Conservation (phyloP, 495 filamentous ascomycete species). For the Friedmanniomyces simplex region DNA sequence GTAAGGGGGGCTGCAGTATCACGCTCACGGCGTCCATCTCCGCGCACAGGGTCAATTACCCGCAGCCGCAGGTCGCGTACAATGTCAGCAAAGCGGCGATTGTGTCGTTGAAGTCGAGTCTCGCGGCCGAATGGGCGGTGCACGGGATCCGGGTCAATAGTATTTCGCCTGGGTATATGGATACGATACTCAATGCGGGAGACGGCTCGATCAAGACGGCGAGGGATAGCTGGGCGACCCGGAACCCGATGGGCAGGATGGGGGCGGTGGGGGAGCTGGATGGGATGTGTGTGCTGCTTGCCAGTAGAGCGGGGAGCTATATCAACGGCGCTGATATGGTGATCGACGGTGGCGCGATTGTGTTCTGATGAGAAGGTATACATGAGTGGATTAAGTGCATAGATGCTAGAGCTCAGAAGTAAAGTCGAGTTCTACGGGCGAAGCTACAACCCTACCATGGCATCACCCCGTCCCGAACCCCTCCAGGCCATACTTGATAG, state of each 20-base stretch:
- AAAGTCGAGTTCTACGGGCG: too few species aligned
- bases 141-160: constrained; percentile 61
- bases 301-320: constrained; percentile 53
- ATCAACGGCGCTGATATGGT: constrained; percentile 55
- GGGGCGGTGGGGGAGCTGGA: constrained; percentile 53
- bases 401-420: too few species aligned
- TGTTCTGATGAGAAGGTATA: constrained; percentile 7
- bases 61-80: constrained; percentile 59
- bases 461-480: constrained; percentile 59
- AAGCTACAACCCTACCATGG: too few species aligned
- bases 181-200: constrained; percentile 67
- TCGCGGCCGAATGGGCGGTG: constrained; percentile 58
- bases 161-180: constrained; percentile 68
- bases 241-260: constrained; percentile 62
- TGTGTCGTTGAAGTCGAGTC: constrained; percentile 44
- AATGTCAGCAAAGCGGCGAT: constrained; percentile 61
- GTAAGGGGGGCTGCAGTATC: constrained; percentile 48
- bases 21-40: constrained; percentile 59
- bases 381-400: background rate
- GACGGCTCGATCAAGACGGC: constrained; percentile 42
- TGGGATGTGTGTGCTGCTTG: constrained; percentile 56
- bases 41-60: constrained; percentile 55
- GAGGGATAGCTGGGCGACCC: constrained; percentile 45
- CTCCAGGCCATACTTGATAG: constrained; percentile 66
- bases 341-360: constrained; percentile 40